A percentile compares a stretch with the other conserved stretches of the same genome.
Conservation (phyloP, 2,329 filamentous ascomycete species). For the Hawksworthiomyces lignivorus region DNA sequence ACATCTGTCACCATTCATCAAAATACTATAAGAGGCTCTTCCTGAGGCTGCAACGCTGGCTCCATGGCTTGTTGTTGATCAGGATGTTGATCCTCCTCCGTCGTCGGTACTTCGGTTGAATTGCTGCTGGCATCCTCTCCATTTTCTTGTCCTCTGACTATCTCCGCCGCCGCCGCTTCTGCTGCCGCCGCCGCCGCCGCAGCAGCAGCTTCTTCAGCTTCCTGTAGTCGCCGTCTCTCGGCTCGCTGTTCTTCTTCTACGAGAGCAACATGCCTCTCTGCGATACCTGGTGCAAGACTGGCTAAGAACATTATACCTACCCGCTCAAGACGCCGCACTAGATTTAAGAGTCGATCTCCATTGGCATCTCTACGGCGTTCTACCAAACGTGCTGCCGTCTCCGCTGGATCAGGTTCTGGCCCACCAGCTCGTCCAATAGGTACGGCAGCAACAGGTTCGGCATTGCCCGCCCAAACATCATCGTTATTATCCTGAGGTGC, state of each 20-base stretch:
- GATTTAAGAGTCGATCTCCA: slow-evolving; percentile 40
- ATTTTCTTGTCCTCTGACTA: not conserved
- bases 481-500: not conserved
- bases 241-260: slow-evolving; percentile 44
- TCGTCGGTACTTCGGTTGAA: not conserved
- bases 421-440: slow-evolving; percentile 4
- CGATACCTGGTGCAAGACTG: slow-evolving; percentile 58
- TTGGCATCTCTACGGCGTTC: slow-evolving; percentile 37
- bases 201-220: slow-evolving; percentile 33
- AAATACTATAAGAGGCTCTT: slow-evolving; percentile 1
- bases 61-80: not conserved
- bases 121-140: not conserved
- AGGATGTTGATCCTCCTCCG: not conserved
- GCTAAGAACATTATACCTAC: slow-evolving; percentile 56
- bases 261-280: slow-evolving; percentile 56
- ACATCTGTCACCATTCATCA: no score
- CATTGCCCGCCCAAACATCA: not conserved
- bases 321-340: slow-evolving; percentile 49
- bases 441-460: slow-evolving; percentile 16
- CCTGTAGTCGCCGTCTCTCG: slow-evolving; percentile 34
- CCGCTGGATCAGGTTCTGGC: slow-evolving; percentile 35
- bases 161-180: slow-evolving; percentile 16
- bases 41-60: slow-evolving; percentile 7
- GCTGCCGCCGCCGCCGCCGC: slow-evolving; percentile 25
- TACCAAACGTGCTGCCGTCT: slow-evolving; percentile 47